Evolutionary conservation across 2,329 filamentous ascomycete species (phyloP), one percentile per base, ranked within the genome.

Genomic region (Macroventuria anomochaeta): DNA sequence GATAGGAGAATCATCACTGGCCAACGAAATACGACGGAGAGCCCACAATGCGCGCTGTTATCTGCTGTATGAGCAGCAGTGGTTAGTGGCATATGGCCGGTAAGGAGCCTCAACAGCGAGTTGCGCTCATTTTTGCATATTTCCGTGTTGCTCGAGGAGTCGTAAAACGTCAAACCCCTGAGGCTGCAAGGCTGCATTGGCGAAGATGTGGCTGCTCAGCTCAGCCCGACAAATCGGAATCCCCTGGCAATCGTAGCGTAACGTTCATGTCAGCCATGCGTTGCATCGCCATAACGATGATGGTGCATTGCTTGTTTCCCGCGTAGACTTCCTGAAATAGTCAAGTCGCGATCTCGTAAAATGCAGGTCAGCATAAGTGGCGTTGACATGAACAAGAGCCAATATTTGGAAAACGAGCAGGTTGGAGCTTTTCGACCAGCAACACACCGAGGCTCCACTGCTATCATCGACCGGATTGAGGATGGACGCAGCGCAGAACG

Each of bases 321-420:
- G 59, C 52, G 46, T 63, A 53, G 25, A 55, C 38, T 61, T 55
- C 59, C 58, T 23, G 13, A 49, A 57, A 36, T 15, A 37, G 60
- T 57, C n/a, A 54, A 57, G 41, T 36, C 28, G 25, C 12, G 32
- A 58, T 56, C 37, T 57, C 49, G 59, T 65, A 46, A 56, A n/a
- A 56, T 63, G 65, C 63, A 62, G 32, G 61, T 64, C 57, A 67
- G 60, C 56, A 67, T 56, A 46, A 43, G 59, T 62, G 61, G 59
- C 61, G 63, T 47, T 48, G 28, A 26, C 15, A 29, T 42, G 33
- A 47, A 34, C 29, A 52, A 48, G 25, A 47, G 38, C 20, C 57
- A 50, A 55, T 53, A 46, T 48, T 47, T 43, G 54, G 40, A 39
- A 53, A 40, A 58, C 46, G 47, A 59, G 38, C 10, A 29, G 36